Evolutionary conservation across 345 rosid genomes (phyloP).

Genomic region (Pistacia atlantica): DNA sequence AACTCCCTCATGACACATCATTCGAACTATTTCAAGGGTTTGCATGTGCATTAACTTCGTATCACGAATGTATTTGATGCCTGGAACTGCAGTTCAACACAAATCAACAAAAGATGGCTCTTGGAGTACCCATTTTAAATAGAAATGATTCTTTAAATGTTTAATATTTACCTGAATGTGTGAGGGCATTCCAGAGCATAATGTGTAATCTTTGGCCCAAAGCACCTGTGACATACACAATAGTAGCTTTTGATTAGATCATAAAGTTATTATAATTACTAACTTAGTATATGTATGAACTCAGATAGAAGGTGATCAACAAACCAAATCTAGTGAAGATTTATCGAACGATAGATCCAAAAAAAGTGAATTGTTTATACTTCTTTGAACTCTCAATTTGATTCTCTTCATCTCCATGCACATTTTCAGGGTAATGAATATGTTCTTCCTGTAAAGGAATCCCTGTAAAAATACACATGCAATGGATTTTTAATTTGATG

Average conservation of each 20-base stretch:
- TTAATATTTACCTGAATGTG: not conserved
- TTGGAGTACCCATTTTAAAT: not conserved
- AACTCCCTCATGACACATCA: not conserved
- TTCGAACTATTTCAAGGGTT: slow-evolving; percentile 2
- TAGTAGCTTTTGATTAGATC: not conserved
- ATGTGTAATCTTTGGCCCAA: not conserved
- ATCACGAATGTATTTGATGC: not conserved
- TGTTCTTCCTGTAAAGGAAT: not conserved
- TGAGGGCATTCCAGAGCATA: not conserved
- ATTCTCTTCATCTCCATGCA: not conserved
- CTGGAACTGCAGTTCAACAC: not conserved
- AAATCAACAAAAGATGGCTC: not conserved
- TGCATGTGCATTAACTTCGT: not conserved
- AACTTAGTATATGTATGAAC: not conserved
- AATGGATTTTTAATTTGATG: too few species aligned
- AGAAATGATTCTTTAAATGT: not conserved
- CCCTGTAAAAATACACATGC: not conserved
- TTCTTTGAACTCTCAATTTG: not conserved
- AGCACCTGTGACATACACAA: not conserved
- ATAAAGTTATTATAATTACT: not conserved
- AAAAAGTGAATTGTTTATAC: not conserved
- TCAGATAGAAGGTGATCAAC: not conserved
- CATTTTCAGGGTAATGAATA: not conserved
- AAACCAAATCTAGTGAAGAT: not conserved
- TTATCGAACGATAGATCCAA: not conserved